Percentiles rank a stretch among this genome's conserved stretches.
Conservation (phyloP, 371 early-diverging fungal species). For the Apophysomyces trapeziformis region DNA sequence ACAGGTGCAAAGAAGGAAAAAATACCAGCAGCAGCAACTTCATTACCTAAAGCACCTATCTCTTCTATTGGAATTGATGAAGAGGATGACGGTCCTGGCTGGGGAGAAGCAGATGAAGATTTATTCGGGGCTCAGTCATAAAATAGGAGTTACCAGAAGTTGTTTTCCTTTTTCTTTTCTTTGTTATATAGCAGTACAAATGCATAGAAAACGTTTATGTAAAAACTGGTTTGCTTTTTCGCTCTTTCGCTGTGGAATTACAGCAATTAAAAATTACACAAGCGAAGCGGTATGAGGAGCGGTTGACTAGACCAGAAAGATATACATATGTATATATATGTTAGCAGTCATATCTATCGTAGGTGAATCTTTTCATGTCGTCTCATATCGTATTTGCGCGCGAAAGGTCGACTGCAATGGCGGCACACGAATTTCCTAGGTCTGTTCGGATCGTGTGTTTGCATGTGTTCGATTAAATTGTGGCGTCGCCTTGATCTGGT, state of each 20-base stretch:
- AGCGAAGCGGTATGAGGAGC: no score
- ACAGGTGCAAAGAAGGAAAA: not conserved
- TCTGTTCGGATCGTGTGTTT: conserved; percentile 35
- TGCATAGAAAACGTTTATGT: no score
- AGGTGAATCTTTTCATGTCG: conserved; percentile 41
- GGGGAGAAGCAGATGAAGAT: conserved; percentile 25
- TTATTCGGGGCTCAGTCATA: conserved; percentile 8
- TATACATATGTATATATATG: no score
- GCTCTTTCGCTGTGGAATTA: no score
- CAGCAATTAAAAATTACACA: no score
- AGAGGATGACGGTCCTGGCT: conserved; percentile 5
- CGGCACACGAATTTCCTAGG: conserved; percentile 30
- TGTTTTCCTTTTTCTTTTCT: not conserved
- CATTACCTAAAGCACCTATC: conserved; percentile 1
- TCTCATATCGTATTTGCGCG: conserved; percentile 41
- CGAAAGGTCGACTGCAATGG: conserved; percentile 32
- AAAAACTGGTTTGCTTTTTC: no score
- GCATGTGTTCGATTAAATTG: conserved; percentile 38
- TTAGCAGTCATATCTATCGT: conserved; percentile 10
- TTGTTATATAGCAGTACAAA: not conserved
- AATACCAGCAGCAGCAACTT: not conserved
- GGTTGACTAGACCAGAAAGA: no score
- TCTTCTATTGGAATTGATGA: conserved; percentile 9
- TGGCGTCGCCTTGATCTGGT: conserved; percentile 39
- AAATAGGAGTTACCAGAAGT: not conserved